Evolutionary conservation across 2,329 filamentous ascomycete genomes (phyloP), one percentile per base, ranked within the genome.

Genomic region (Pyrenochaeta sp.): DNA sequence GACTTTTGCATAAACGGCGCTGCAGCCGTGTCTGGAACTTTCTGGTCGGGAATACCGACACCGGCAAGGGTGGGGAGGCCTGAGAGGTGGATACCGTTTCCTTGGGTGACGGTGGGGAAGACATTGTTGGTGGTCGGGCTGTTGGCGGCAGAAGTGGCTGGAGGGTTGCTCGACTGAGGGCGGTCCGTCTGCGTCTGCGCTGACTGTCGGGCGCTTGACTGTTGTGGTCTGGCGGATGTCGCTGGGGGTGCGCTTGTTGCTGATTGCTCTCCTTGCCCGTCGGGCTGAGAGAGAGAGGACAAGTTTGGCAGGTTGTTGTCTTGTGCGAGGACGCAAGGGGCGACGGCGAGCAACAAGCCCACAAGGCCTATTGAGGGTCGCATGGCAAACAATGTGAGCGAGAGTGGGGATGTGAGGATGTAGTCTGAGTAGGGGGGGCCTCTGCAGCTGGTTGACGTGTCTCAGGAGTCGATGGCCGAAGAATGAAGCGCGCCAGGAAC

Each of bases 1-100:
- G 92, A 96, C 68, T 89, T 87, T 71, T 93, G 89, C 91, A 98
- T 97, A 73, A 91, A 99, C 14, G 94, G 92, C 4, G 95, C 95
- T 69, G 89, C 86, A 33, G 85, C 83, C 2, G 91, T 97, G 21
- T 92, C 90, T 7, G 95, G 95, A 2, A 98, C 88, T 21, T 87
- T 84, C 3, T 92, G 82, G 1, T 90, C 79, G 4, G 93, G 90
- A 60, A 85, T 85, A 60, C 81, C 83, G 44, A 80, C 78, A 60
- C 83, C 84, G 7, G 82, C 78, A 40, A 87, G 77, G 32, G 81
- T 84, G 10, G 87, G 85, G 36, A 87, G 72, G 51, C 71, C 75
- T 23, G 69, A 73, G 33, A 76, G 71, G 39, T 67, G 58, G 58
- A 68, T 67, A 48, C 68, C 58, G 47, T 63, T 58, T 45, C 37